Evolutionary conservation across 805 yeast species (phyloP), one percentile per base, ranked within the genome.

Genomic region (Pichia paraexigua): DNA sequence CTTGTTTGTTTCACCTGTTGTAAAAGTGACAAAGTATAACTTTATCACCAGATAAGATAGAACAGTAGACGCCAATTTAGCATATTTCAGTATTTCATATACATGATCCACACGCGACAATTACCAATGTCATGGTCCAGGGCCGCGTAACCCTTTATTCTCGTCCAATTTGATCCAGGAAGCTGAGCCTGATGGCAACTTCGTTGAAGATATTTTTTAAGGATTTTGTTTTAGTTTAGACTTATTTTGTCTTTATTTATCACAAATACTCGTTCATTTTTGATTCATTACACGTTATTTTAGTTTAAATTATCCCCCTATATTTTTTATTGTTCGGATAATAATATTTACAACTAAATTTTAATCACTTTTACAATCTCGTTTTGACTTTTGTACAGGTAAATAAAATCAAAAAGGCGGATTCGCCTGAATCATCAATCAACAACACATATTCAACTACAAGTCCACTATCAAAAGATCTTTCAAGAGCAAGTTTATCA

Each of bases 401-500:
- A 20, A 53, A 62, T 60, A 54, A 49, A 43, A 44, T 41, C 32
- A 42, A 46, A 25, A 58, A 59, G 66, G 63, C 65, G 45, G 37
- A 43, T 37, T 48, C 60, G 63, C 65, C 64, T 61, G 40, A 42
- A 30, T 32, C 45, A 45, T 41, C 44, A 30, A 21, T 35, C 37
- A 25, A 8, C 47, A 43, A 5, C 30, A 44, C n/a, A 41, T 47
- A 28, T n/a, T 30, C 27, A 21, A 35, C 44, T 15, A 48, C 43
- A 30, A 46, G 54, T 20, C 49, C 57, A 12, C 35, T 57, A 30
- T 30, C 57, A 20, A 51, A 50, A 45, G 60, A 57, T 43, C 46
- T 61, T 28, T 40, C 46, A 44, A 58, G 54, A 53, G 71, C 78
- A 48, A 65, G 75, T 44, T 61, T 74, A 52, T 75, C 80, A 37